These are phyloP conservation scores for Kluyveromyces sp. DNA, from an alignment of 1,139 yeast genomes.

Conservation along the genomic window DNA sequence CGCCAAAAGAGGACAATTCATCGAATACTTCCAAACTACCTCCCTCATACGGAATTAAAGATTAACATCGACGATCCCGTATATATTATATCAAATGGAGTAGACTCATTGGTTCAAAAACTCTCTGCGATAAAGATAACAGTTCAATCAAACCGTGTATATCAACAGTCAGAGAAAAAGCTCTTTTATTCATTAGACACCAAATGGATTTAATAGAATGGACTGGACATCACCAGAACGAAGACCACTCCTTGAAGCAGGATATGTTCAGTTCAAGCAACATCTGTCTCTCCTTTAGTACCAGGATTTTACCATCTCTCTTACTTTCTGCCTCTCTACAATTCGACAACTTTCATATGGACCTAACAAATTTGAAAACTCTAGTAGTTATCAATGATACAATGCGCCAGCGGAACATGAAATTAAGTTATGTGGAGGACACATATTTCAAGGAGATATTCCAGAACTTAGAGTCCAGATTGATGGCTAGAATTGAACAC, in stretches of 20 bases:
- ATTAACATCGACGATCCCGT: slow-evolving; percentile 29
- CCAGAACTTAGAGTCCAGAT: slow-evolving; percentile 40
- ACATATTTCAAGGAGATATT: slow-evolving; percentile 29
- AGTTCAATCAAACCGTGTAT: slow-evolving; percentile 17
- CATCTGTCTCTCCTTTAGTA: slow-evolving; percentile 14
- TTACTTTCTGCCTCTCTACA: slow-evolving; percentile 11
- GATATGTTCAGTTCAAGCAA: slow-evolving; percentile 21
- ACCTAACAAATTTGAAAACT: slow-evolving; percentile 28
- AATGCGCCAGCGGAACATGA: slow-evolving; percentile 21
- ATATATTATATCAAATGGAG: slow-evolving; percentile 20
- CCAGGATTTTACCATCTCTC: slow-evolving; percentile 23
- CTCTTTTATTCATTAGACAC: slow-evolving; percentile 16
- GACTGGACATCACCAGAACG: slow-evolving; percentile 12
- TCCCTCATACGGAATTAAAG: slow-evolving; percentile 26
- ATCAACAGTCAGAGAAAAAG: slow-evolving; percentile 9
- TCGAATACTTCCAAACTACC: slow-evolving; percentile 19
- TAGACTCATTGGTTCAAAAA: slow-evolving; percentile 18
- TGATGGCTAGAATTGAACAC: slow-evolving; percentile 21
- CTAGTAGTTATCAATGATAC: slow-evolving; percentile 31
- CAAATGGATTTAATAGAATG: slow-evolving; percentile 21
- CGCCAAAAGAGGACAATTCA: background rate
- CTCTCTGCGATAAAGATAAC: slow-evolving; percentile 15
- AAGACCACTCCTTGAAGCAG: slow-evolving; percentile 11
- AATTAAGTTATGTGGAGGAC: slow-evolving; percentile 23
- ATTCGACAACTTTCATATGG: slow-evolving; percentile 19